Evolutionary conservation across 768 basidiomycete genomes (phyloP).

Genomic region (Epithele typhae): DNA sequence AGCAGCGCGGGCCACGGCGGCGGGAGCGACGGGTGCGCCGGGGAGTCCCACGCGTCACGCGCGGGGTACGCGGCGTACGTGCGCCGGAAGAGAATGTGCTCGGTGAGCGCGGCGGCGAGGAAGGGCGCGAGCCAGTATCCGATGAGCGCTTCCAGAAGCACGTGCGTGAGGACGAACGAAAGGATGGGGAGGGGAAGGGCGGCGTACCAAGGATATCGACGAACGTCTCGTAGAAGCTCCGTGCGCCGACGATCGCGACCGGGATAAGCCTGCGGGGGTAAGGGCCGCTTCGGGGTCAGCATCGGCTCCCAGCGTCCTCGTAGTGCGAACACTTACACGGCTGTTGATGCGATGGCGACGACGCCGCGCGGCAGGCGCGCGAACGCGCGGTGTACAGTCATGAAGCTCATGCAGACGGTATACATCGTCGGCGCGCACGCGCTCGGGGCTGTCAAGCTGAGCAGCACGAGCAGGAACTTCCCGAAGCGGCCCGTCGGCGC

Average conservation of each 20-base stretch:
- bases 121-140: constrained; percentile 42
- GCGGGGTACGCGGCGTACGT: constrained; percentile 30
- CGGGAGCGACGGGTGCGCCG: constrained; percentile 34
- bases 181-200: neutral
- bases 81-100: constrained; percentile 42
- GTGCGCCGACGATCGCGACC: constrained; percentile 41
- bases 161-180: constrained; percentile 3
- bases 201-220: constrained; percentile 37
- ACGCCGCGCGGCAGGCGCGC: constrained; percentile 40
- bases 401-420: constrained; percentile 43
- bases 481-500: constrained; percentile 36
- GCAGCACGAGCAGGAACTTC: constrained; percentile 40
- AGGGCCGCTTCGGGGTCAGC: neutral
- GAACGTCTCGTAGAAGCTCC: constrained; percentile 40
- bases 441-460: constrained; percentile 46
- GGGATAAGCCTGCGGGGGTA: constrained; percentile 45
- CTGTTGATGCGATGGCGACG: constrained; percentile 41
- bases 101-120: constrained; percentile 35
- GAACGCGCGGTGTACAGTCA: constrained; percentile 33
- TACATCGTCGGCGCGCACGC: constrained; percentile 60
- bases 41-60: constrained; percentile 32
- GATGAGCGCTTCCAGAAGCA: constrained; percentile 33
- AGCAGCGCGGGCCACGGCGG: constrained; percentile 35
- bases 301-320: neutral
- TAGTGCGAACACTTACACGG: constrained; percentile 30